A percentile compares a stretch with the other conserved stretches of the same genome.
phyloP scores from a whole-genome alignment of 78 protist genomes.

The Blattamonas nauphoetae region DNA sequence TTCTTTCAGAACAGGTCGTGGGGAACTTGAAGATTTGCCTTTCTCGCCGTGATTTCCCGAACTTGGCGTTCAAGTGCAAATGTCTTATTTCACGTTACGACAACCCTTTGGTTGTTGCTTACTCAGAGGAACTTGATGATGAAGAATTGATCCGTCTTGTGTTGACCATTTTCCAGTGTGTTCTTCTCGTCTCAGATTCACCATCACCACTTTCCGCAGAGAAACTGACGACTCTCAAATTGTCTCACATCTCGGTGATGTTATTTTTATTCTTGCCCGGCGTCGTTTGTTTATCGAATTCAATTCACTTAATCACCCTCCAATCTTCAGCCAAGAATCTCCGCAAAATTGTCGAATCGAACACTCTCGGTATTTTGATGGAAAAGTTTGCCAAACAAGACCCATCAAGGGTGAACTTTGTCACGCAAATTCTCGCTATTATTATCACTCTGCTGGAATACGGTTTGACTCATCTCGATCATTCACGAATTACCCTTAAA shows the following conservation, averaged over 20 bases:
- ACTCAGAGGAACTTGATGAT: not conserved
- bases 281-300: not conserved
- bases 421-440: not conserved
- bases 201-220: not conserved
- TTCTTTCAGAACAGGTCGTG: not conserved
- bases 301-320: not conserved
- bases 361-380: not conserved
- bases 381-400: not conserved
- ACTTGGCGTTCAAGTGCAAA: not conserved
- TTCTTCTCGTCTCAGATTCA: not conserved
- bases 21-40: not conserved
- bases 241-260: not conserved
- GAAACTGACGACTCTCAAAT: not conserved
- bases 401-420: not conserved
- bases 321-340: not conserved
- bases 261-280: not conserved
- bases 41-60: not conserved
- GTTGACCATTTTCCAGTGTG: not conserved
- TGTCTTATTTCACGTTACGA: not conserved
- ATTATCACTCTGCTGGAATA: not conserved
- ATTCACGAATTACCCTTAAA: no score
- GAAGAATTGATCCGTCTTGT: not conserved
- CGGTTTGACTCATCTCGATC: not conserved
- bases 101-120: not conserved
- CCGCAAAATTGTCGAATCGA: not conserved